Evolutionary conservation across 345 rosid species (phyloP).

Genomic region (Salix brachista): DNA sequence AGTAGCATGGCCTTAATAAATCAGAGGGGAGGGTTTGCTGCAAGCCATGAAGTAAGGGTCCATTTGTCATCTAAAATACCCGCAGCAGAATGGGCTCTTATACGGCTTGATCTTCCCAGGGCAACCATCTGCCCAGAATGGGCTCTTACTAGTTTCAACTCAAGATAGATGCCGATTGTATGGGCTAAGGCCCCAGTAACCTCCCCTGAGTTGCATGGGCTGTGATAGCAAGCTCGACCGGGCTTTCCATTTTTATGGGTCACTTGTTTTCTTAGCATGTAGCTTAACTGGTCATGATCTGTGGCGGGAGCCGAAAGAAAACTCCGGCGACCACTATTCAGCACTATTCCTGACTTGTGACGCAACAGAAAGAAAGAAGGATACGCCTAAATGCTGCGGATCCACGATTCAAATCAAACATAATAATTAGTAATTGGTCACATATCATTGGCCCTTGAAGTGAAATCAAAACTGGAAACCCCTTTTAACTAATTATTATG

Average conservation of each 20-base stretch:
- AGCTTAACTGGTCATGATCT: neutral
- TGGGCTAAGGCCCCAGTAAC: neutral
- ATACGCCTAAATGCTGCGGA: neutral
- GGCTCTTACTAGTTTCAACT: neutral
- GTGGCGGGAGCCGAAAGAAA: neutral
- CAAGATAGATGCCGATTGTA: neutral
- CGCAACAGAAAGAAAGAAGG: neutral
- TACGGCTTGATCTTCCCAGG: neutral
- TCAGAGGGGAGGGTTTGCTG: neutral
- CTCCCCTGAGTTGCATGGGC: neutral
- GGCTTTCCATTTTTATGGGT: neutral
- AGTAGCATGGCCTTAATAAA: neutral
- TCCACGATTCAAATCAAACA: neutral
- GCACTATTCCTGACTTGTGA: neutral
- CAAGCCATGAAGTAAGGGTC: neutral
- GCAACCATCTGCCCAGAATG: neutral
- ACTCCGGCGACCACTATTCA: neutral
- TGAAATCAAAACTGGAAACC: neutral
- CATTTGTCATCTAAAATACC: neutral
- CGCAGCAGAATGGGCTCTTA: neutral
- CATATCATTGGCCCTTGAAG: neutral
- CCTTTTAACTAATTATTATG: neutral
- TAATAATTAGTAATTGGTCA: too few species aligned
- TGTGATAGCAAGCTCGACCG: neutral
- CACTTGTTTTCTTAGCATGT: neutral